Base-by-base conservation (phyloP, 2,329 filamentous ascomycete genomes). In the Helotiales sp. region DNA sequence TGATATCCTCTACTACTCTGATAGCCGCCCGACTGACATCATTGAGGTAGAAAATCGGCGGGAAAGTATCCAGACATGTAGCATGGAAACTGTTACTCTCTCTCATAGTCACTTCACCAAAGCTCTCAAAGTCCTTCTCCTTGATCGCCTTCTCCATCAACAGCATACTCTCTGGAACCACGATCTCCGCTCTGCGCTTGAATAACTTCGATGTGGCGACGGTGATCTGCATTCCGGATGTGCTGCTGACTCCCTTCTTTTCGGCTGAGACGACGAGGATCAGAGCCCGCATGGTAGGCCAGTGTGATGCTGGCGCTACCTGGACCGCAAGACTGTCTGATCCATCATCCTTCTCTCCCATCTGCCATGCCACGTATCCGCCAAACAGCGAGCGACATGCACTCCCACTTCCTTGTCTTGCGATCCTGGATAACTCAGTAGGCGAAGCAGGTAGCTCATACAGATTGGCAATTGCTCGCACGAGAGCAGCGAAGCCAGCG, bases 31-130 rank as follows among this genome's bases (percentile, higher is more conserved):
- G 85, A 22, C 91, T 95, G 17, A 95, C 90, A 78, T 99, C 96
- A 81, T 97, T 99, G 85, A 99, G 90, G 84, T 99, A 99, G 81
- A 97, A 97, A 78, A 99, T 99, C 20, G 96, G 96, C 52, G 96
- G 96, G 81, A 93, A 93, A 1, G 96, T 98, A 79, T 99, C 96
- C 74, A 96, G 84, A 79, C 96, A 98, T 65, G 91, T 93, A 43
- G 96, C 93, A 80, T 99, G 96, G 88, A 99, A 99, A 67, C 89
- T 93, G 83, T 99, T 99, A 77, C 92, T 96, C 79, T 99, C 96
- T 79, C 90, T 91, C 94, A 97, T 99, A 17, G 96, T 97, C 69
- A 97, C 86, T 78, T 92, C 89, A 26, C 91, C 96, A 77, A 99
- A 99, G 22, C 86, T 83, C 74, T 89, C 87, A 81, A 99, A 99